Evolutionary conservation across 1,139 yeast species (phyloP).

Genomic region (Neolecta irregularis): DNA sequence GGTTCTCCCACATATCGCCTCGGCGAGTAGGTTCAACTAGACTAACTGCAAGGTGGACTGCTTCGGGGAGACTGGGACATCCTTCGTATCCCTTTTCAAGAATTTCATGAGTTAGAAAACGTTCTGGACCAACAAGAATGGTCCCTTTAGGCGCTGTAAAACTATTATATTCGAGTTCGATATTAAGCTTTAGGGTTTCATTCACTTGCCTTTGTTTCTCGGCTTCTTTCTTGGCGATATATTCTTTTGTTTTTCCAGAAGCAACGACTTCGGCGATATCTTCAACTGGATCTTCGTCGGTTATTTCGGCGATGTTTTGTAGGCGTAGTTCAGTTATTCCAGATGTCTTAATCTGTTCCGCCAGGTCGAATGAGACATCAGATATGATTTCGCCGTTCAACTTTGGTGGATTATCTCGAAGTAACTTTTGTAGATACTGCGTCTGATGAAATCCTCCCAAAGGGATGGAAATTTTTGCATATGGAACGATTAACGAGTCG

Average conservation of each 20-base stretch:
- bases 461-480: conserved; percentile 36
- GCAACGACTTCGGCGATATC: conserved; percentile 87
- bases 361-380: conserved; percentile 26
- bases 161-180: conserved; percentile 29
- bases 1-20: conserved; percentile 76
- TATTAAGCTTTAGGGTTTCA: conserved; percentile 28
- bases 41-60: conserved; percentile 9
- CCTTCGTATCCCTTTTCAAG: conserved; percentile 40
- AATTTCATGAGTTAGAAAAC: conserved; percentile 85
- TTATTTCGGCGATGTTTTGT: conserved; percentile 19
- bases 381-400: conserved; percentile 36
- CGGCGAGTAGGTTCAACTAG: conserved; percentile 29
- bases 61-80: conserved; percentile 24
- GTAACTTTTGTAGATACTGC: conserved; percentile 31
- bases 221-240: conserved; percentile 42
- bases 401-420: conserved; percentile 28
- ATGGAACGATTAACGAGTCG: conserved; percentile 47
- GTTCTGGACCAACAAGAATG: conserved; percentile 61
- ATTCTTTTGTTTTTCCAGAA: conserved; percentile 52
- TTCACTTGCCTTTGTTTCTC: conserved; percentile 26
- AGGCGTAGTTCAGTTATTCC: conserved; percentile 51
- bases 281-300: conserved; percentile 32
- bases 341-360: conserved; percentile 57
- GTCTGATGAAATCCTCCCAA: conserved; percentile 56
- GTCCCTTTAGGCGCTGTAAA: conserved; percentile 20